A percentile compares a stretch with the other conserved stretches of the same genome.
Conservation (phyloP, 2,329 filamentous ascomycete genomes). For the Diaporthe helianthi region DNA sequence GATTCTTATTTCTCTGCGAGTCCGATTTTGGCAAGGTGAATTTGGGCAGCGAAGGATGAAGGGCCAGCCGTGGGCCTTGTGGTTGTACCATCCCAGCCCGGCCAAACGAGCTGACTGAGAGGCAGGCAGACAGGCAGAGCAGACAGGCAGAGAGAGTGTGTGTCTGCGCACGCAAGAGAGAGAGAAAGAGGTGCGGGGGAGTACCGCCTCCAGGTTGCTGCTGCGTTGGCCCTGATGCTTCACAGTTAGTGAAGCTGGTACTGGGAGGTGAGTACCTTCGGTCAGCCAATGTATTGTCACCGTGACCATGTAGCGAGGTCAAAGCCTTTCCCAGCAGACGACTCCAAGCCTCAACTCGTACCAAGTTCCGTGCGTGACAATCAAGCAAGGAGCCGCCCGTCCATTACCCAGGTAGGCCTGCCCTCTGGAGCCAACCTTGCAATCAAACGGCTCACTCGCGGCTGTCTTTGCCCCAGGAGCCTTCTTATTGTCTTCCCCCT, state of each 20-base stretch:
- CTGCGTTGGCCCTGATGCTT: slow-evolving; percentile 23
- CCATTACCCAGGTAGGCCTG: slow-evolving; percentile 15
- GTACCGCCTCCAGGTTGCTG: slow-evolving; percentile 27
- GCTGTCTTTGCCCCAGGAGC: neutral
- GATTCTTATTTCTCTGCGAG: slow-evolving; percentile 37
- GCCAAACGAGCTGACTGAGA: slow-evolving; percentile 24
- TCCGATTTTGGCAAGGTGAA: slow-evolving; percentile 32
- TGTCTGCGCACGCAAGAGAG: neutral
- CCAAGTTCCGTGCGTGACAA: slow-evolving; percentile 33
- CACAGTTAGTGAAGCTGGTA: slow-evolving; percentile 19
- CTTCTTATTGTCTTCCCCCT: neutral
- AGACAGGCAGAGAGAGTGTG: neutral
- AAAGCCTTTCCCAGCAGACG: slow-evolving; percentile 26
- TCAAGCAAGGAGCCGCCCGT: slow-evolving; percentile 34
- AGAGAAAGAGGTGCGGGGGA: neutral
- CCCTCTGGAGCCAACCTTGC: slow-evolving; percentile 13
- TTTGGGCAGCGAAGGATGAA: slow-evolving; percentile 30
- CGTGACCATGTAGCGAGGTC: slow-evolving; percentile 25
- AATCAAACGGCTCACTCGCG: slow-evolving; percentile 19
- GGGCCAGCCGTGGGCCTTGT: slow-evolving; percentile 30
- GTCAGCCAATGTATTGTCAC: slow-evolving; percentile 20
- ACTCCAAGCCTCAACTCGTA: slow-evolving; percentile 22
- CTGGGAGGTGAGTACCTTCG: slow-evolving; percentile 32
- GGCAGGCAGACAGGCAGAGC: neutral
- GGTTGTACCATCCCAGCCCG: slow-evolving; percentile 31